Conservation (phyloP, 179 eudicot genomes). For the Spergularia azorica region DNA sequence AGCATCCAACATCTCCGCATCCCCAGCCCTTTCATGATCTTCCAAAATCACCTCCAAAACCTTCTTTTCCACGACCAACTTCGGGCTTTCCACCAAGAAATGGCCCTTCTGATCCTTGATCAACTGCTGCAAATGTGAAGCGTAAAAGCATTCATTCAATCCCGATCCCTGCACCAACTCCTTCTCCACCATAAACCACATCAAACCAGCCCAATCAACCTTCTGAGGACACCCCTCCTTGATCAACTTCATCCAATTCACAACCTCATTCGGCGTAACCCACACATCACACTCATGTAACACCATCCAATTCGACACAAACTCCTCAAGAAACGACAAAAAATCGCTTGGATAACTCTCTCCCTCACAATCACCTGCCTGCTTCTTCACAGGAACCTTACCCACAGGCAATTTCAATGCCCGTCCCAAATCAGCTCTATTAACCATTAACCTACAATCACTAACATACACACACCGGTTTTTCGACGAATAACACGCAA, state of each 20-base stretch:
- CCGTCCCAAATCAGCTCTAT: constrained; percentile 57
- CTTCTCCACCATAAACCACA: constrained; percentile 91
- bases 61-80: constrained; percentile 16
- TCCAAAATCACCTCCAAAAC: constrained; percentile 26
- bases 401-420: constrained; percentile 55
- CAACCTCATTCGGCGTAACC: constrained; percentile 61
- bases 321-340: constrained; percentile 51
- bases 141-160: constrained; percentile 69
- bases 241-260: constrained; percentile 50
- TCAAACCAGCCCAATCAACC: constrained; percentile 82
- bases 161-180: constrained; percentile 59
- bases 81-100: constrained; percentile 27
- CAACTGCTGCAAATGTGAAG: constrained; percentile 81
- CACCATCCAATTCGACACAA: constrained; percentile 77
- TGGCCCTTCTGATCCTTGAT: constrained; percentile 56
- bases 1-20: constrained; percentile 34
- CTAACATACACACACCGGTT: constrained; percentile 44
- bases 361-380: constrained; percentile 37
- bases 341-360: constrained; percentile 45
- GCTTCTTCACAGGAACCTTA: constrained; percentile 31
- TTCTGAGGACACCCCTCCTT: constrained; percentile 71
- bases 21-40: constrained; percentile 40
- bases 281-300: constrained; percentile 68
- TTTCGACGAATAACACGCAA: constrained; percentile 42
- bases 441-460: constrained; percentile 42